Evolutionary conservation across 306 rosid species (phyloP), one percentile per base, ranked within the genome.

Genomic region (Fagus crenata): DNA sequence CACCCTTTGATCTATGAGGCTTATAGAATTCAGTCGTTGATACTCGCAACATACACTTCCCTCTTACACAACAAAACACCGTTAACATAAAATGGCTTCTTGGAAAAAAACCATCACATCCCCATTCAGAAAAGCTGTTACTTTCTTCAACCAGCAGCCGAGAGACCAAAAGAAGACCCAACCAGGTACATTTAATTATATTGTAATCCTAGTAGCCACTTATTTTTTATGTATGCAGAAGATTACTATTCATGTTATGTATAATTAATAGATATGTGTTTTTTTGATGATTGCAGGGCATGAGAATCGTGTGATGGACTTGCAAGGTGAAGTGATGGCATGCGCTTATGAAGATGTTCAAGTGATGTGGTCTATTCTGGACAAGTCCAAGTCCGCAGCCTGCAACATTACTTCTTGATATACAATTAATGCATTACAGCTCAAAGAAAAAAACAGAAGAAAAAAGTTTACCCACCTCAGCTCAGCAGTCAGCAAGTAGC

Each of bases 351-450:
- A 94, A 85, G 98, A 94, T 81, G 97, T 94, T 72, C 97, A 92
- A 72, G 98, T 94, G 1, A 94, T 94, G 98, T 94, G 98, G 98
- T 92, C 96, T 2, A 94, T 94, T 17, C 87, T 94, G 46, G 98
- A 94, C 81, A 94, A 91, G 93, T 82, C 98, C 72, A 94, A 94
- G 64, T 75, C 94, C 72, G 74, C 77, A 17, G 7, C 80, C 68
- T 89, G 89, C 84, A 85, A 85, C 77, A 61, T 91, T 60, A 54
- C 90, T 46, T 86, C 96, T 63, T 87, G 82, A 82, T 83, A 28
- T 31, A 13, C 49, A 60, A 7, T 18, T 18, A 61, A 72, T 11
- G 1, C 55, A 56, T 53, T 64, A 49, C 53, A 18, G 41, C 32
- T 74, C 69, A 55, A 41, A 63, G 4, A 51, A 14, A 37, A 28